These are phyloP conservation scores for Batkoa obscura DNA, from an alignment of 371 early-diverging fungal genomes.

Conservation along the genomic window DNA sequence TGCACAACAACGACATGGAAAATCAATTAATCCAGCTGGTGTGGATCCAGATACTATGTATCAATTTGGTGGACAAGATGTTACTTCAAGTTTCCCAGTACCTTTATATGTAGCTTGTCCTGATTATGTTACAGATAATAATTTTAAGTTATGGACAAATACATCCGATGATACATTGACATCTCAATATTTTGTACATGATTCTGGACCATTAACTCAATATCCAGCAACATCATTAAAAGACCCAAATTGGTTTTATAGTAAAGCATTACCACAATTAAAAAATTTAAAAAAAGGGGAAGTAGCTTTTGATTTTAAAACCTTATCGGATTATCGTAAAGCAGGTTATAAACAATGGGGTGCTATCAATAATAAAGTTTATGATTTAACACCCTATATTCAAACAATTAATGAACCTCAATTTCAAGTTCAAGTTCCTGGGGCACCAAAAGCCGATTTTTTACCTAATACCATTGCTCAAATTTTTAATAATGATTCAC, in stretches of 20 bases:
- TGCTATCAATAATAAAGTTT: slow-evolving; percentile 51
- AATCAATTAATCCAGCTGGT: slow-evolving; percentile 17
- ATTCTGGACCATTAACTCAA: not conserved
- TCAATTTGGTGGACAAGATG: slow-evolving; percentile 41
- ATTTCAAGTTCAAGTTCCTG: not conserved
- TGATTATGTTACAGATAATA: slow-evolving; percentile 21
- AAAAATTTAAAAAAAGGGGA: slow-evolving; percentile 35
- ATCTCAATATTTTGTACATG: slow-evolving; percentile 12
- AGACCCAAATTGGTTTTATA: slow-evolving; percentile 7
- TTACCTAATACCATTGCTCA: not conserved
- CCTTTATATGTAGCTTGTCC: slow-evolving; percentile 36
- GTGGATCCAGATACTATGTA: slow-evolving; percentile 25
- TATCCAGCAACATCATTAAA: not conserved
- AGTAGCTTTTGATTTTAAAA: slow-evolving; percentile 23
- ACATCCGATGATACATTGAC: slow-evolving; percentile 10
- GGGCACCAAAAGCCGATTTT: not conserved
- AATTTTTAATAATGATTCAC: not conserved
- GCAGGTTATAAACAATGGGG: slow-evolving; percentile 32
- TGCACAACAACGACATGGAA: slow-evolving; percentile 22
- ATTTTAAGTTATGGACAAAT: slow-evolving; percentile 8
- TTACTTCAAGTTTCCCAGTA: slow-evolving; percentile 44
- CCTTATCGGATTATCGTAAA: slow-evolving; percentile 21
- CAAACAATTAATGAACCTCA: slow-evolving; percentile 3
- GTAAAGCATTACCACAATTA: slow-evolving; percentile 16
- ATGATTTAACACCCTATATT: slow-evolving; percentile 57